Conservation (phyloP, 345 rosid genomes). For the Noccaea bulbosa region DNA sequence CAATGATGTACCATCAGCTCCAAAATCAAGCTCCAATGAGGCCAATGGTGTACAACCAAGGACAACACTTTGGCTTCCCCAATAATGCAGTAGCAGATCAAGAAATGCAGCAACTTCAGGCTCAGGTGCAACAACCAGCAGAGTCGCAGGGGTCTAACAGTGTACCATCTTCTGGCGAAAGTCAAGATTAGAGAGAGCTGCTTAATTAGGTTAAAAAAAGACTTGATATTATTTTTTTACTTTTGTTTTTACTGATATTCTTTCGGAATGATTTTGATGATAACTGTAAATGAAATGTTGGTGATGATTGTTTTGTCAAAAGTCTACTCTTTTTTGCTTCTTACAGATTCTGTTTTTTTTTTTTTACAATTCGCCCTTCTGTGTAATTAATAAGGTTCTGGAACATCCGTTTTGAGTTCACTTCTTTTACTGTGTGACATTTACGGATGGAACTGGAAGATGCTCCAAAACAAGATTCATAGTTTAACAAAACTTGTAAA, state of each 20-base stretch:
- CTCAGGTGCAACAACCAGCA: slow-evolving; percentile 5
- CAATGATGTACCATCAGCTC: background rate
- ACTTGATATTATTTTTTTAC: background rate
- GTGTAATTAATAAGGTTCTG: too few species aligned
- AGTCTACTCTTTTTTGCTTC: background rate
- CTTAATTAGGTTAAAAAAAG: slow-evolving; percentile 1
- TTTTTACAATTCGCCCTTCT: too few species aligned
- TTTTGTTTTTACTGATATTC: background rate
- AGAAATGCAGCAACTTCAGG: background rate
- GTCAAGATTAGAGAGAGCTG: background rate
- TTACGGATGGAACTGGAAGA: too few species aligned
- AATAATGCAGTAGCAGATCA: background rate
- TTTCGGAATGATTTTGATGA: background rate
- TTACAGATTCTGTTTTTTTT: too few species aligned
- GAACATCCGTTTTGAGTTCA: too few species aligned
- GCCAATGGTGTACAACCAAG: background rate
- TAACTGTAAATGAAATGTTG: slow-evolving; percentile 1
- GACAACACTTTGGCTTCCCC: too few species aligned
- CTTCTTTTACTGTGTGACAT: too few species aligned
- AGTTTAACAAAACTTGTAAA: too few species aligned
- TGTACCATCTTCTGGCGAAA: slow-evolving; percentile 7
- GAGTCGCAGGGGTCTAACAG: background rate
- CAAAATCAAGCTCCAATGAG: background rate
- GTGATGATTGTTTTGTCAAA: background rate
- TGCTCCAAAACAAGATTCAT: too few species aligned